Evolutionary conservation across 2,329 filamentous ascomycete species (phyloP), one percentile per base, ranked within the genome.

Genomic region (Orbilia blumenaviensis): DNA sequence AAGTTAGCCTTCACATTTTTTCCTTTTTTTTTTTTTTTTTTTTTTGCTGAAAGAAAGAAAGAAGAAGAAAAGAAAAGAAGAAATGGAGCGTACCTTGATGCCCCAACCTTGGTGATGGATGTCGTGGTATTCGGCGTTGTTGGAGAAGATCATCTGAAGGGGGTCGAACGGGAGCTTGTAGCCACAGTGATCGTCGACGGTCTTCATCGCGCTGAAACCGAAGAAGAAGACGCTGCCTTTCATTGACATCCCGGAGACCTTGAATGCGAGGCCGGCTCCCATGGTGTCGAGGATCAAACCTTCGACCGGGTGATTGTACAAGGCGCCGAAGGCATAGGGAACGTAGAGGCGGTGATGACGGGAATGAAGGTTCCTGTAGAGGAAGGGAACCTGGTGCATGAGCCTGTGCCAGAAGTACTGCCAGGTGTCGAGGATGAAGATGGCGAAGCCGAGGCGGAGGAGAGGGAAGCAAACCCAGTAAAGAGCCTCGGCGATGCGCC

Each of bases 91-190:
- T 58, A 84, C 85, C 81, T 98, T 99, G 87, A 99, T 97, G 69
- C 95, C 95, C 94, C 94, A 98, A 83, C 92, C 96, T 84, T 99
- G 95, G 84, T 99, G 95, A 84, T 99, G 95, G 73, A 99, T 94
- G 81, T 99, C 95, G 82, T 99, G 95, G 83, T 98, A 99, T 36
- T 90, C 91, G 25, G 95, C 94, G 80, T 98, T 97, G 86, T 99
- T 98, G 82, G 91, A 91, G 48, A 94, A 96, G 77, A 98, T 87
- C 81, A 91, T 90, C 86, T 97, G 94, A 64, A 98, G 86, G 1
- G 94, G 94, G 83, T 99, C 95, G 89, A 91, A 98, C 0, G 95
- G 95, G 77, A 99, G 90, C n/a, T 89, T 87, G 82, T 98, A 99
- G 78, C 95, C 95, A 83, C 94, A 97, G 85, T 99, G 95, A 82